Conservation (phyloP, 2,329 filamentous ascomycete species). For the Claviceps digitariae region DNA sequence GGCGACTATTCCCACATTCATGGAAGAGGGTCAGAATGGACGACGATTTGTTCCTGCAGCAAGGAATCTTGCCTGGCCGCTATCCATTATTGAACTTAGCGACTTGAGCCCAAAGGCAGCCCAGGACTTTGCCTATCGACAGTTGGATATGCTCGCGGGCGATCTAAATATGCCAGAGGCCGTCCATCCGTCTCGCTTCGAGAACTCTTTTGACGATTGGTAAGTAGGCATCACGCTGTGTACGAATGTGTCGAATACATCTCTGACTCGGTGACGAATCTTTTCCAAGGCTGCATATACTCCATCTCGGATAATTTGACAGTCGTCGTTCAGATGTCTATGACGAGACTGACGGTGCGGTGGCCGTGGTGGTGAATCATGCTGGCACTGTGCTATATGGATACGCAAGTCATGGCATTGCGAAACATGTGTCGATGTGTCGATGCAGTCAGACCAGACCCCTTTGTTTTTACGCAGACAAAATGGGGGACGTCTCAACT, state of each 20-base stretch:
- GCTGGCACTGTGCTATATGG: not conserved
- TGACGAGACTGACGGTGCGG: too few relatives aligned
- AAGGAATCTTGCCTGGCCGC: conserved; percentile 13
- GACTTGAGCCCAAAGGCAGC: conserved; percentile 4
- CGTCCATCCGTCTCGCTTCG: conserved; percentile 2
- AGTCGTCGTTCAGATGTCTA: not conserved
- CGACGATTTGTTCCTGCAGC: conserved; percentile 10
- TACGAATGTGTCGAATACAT: not conserved
- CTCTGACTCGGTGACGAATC: not conserved
- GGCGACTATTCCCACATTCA: conserved; percentile 10
- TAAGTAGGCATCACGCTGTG: not conserved
- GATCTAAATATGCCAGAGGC: conserved; percentile 12
- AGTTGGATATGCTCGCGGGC: conserved; percentile 10
- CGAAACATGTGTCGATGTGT: not conserved
- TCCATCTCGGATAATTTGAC: not conserved
- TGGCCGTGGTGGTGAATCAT: not conserved
- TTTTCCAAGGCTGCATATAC: not conserved
- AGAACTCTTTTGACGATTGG: not conserved
- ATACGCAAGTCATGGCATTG: not conserved
- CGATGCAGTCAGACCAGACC: too few relatives aligned
- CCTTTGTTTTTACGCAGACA: too few relatives aligned
- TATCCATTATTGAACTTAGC: conserved; percentile 9
- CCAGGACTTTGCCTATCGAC: conserved; percentile 7
- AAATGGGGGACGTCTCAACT: too few relatives aligned
- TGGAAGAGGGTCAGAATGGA: conserved; percentile 3